Conservation (phyloP, 345 rosid genomes). For the Erysimum cheiranthoides region DNA sequence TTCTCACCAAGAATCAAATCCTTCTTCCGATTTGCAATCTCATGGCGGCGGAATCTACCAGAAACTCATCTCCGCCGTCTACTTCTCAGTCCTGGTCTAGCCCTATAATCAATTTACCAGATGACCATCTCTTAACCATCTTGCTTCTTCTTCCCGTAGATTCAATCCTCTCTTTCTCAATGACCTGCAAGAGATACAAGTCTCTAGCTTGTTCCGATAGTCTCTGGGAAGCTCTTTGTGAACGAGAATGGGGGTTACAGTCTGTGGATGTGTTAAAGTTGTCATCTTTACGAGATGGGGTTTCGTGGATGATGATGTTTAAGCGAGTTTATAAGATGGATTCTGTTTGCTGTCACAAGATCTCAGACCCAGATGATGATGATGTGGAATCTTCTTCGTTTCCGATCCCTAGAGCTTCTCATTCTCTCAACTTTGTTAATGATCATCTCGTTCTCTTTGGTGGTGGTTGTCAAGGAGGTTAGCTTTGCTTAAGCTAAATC, state of each 20-base stretch:
- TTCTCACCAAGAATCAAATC: slow-evolving; percentile 30
- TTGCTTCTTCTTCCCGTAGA: slow-evolving; percentile 78
- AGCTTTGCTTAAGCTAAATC: slow-evolving; percentile 23
- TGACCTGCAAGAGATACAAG: slow-evolving; percentile 73
- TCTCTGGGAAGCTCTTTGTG: slow-evolving; percentile 80
- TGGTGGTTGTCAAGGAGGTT: slow-evolving; percentile 98
- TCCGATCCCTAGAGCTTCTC: slow-evolving; percentile 90
- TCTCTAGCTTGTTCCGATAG: slow-evolving; percentile 59
- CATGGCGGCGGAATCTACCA: slow-evolving; percentile 33
- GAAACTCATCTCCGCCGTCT: slow-evolving; percentile 34
- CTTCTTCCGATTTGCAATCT: slow-evolving; percentile 28
- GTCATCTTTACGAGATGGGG: slow-evolving; percentile 36
- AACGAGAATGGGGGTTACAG: slow-evolving; percentile 73
- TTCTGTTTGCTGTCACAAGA: slow-evolving; percentile 61
- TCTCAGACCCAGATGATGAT: slow-evolving; percentile 48
- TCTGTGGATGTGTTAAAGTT: slow-evolving; percentile 67
- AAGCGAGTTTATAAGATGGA: slow-evolving; percentile 63
- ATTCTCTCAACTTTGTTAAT: slow-evolving; percentile 87
- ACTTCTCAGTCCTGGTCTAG: slow-evolving; percentile 3
- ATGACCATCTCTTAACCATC: slow-evolving; percentile 79
- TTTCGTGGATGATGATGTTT: slow-evolving; percentile 78
- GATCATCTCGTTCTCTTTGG: slow-evolving; percentile 89
- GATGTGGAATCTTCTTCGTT: slow-evolving; percentile 45
- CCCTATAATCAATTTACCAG: slow-evolving; percentile 53
- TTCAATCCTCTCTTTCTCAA: slow-evolving; percentile 71